A percentile compares a stretch with the other conserved stretches of the same genome.
Conservation (phyloP, 805 yeast genomes). For the Saccharomycopsis fodiens region DNA sequence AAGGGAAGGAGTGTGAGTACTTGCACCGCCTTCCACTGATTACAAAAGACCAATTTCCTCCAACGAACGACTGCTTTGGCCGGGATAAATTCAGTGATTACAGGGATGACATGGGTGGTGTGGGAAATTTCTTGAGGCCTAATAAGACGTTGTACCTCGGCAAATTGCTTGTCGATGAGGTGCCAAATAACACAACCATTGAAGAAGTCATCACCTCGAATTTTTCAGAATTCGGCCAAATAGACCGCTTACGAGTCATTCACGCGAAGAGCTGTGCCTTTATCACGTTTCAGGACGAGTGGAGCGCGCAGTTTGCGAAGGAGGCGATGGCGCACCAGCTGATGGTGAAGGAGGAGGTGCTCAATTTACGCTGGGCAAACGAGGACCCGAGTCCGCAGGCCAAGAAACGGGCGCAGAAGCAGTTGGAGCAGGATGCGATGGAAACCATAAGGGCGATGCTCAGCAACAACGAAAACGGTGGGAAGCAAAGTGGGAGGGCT, state of each 20-base stretch:
- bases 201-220: constrained; percentile 34
- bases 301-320: constrained; percentile 87
- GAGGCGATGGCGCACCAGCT: constrained; percentile 90
- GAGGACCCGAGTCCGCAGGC: constrained; percentile 79
- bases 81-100: constrained; percentile 76
- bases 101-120: constrained; percentile 91
- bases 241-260: constrained; percentile 58
- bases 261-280: constrained; percentile 67
- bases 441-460: constrained; percentile 11
- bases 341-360: constrained; percentile 54
- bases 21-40: constrained; percentile 66
- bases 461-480: background rate
- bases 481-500: background rate
- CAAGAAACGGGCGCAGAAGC: constrained; percentile 35
- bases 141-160: constrained; percentile 78
- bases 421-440: constrained; percentile 13
- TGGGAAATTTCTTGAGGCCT: constrained; percentile 66
- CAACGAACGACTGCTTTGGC: constrained; percentile 85
- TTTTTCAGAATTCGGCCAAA: constrained; percentile 70
- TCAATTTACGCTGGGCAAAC: constrained; percentile 80
- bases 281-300: constrained; percentile 59
- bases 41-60: constrained; percentile 46
- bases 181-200: constrained; percentile 31
- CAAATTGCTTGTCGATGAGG: constrained; percentile 37
- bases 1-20: constrained; percentile 70